Conservation (phyloP, 1,284 basidiomycete species). For the Malassezia vespertilionis region DNA sequence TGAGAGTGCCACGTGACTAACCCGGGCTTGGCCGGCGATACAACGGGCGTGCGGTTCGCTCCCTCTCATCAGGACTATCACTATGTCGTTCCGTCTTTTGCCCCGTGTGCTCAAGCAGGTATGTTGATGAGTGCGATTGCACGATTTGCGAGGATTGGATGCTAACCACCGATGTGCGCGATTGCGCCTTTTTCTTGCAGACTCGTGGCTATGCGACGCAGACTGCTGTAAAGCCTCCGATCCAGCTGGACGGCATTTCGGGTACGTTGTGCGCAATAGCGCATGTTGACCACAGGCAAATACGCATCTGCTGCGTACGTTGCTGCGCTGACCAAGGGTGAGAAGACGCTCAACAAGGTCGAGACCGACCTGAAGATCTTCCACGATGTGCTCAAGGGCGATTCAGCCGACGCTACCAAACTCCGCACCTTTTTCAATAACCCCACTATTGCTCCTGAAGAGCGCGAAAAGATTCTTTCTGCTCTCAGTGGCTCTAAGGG, state of each 20-base stretch:
- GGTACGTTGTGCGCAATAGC: constrained; percentile 20
- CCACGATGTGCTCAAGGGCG: constrained; percentile 27
- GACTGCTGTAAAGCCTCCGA: constrained; percentile 34
- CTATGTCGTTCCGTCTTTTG: constrained; percentile 17
- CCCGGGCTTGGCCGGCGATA: constrained; percentile 19
- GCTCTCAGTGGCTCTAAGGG: constrained; percentile 53
- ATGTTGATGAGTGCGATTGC: constrained; percentile 12
- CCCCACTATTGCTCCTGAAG: constrained; percentile 72
- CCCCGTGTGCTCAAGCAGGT: constrained; percentile 18
- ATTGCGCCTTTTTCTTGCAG: no score
- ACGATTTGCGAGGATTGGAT: neutral
- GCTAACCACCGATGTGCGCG: constrained; percentile 1
- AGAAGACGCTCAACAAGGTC: constrained; percentile 45
- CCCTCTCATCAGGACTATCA: neutral
- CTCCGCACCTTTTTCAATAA: constrained; percentile 66
- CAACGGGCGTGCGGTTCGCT: no score
- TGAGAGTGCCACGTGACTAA: constrained; percentile 13
- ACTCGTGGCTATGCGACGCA: constrained; percentile 46
- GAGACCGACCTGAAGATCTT: constrained; percentile 59
- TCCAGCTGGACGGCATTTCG: constrained; percentile 37
- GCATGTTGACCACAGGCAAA: constrained; percentile 56
- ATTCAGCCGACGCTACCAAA: constrained; percentile 51
- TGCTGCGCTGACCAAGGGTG: constrained; percentile 69
- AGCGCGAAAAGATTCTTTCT: constrained; percentile 62
- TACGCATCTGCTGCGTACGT: constrained; percentile 90